Evolutionary conservation across 2,329 filamentous ascomycete genomes (phyloP), one percentile per base, ranked within the genome.

Genomic region (Delphinella strobiligena): DNA sequence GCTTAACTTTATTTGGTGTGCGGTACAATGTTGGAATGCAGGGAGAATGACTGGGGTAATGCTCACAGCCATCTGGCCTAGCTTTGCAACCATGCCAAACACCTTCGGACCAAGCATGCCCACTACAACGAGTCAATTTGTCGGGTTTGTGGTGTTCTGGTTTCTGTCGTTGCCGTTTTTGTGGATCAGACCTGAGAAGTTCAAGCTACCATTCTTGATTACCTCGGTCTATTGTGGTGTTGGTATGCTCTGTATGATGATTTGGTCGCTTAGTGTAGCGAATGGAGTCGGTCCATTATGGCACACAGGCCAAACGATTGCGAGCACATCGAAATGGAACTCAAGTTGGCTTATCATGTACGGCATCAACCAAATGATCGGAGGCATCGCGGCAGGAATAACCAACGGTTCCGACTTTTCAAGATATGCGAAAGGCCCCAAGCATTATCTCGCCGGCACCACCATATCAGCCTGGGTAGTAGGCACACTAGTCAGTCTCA

Each of bases 301-400:
- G 37, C 18, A 30, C 9, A 34, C 37, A 5, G 37, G 37, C n/a
- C 18, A 34, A 11, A 34, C 5, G 11, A 39, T 39, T 33, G 30
- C 37, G 4, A 15, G 24, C 3, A 34, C 19, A 3, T 38, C 40
- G 24, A 15, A 22, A 7, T 65, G 56, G 55, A 61, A 59, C 44
- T 47, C 56, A 1, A 63, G 61, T 1, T 68, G 64, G 64, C 53
- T 67, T 7, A 62, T 67, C 40, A 63, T 67, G 61, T 55, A 59
- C 9, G 62, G 62, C 0, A 61, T 67, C 38, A 67, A 66, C 39
- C 62, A 66, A 35, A 56, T 56, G 19, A 47, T 68, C 9, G 64
- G 64, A 1, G 48, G 56, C 2, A 50, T 64, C 5, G 61, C 62
- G 0, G 61, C 61, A 27, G 61, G 61, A 0, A 64, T 65, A 22